These are phyloP conservation scores for Udeniomyces megalosporus DNA, from an alignment of 768 basidiomycete species.

Conservation along the genomic window DNA sequence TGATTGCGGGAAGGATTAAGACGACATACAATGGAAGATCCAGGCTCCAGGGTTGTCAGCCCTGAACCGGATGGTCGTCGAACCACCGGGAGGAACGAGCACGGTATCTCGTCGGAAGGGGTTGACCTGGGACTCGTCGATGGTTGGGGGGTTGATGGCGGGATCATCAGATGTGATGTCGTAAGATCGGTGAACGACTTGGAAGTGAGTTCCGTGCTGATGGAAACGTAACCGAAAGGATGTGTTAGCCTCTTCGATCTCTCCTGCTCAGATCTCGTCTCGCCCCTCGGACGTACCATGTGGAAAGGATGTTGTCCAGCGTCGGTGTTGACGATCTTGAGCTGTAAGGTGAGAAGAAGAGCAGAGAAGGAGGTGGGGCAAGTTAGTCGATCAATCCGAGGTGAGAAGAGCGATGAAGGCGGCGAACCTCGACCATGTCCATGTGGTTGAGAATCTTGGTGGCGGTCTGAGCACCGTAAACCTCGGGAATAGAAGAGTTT, in stretches of 20 bases:
- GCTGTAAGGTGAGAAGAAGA: slow-evolving; percentile 1
- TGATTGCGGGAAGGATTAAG: slow-evolving; percentile 33
- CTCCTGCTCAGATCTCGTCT: no score
- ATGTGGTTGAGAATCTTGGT: slow-evolving; percentile 50
- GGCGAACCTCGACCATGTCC: slow-evolving; percentile 52
- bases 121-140: slow-evolving; percentile 61
- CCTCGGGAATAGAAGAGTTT: slow-evolving; percentile 37
- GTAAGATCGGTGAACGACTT: slow-evolving; percentile 50
- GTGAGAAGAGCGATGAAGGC: not conserved
- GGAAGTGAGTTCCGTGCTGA: not conserved
- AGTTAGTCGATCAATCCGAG: slow-evolving; percentile 21
- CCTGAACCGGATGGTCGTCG: slow-evolving; percentile 56
- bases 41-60: slow-evolving; percentile 90
- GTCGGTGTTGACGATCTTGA: slow-evolving; percentile 18
- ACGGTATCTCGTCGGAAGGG: slow-evolving; percentile 80
- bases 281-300: slow-evolving; percentile 44
- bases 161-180: slow-evolving; percentile 57
- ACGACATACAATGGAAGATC: slow-evolving; percentile 50
- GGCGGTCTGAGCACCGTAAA: slow-evolving; percentile 65
- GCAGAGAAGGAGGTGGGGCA: not conserved
- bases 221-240: no score
- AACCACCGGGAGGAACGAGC: slow-evolving; percentile 26
- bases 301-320: slow-evolving; percentile 42
- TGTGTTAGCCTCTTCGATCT: no score
- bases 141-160: slow-evolving; percentile 56